Percentiles rank a stretch among this genome's conserved stretches.
These are phyloP conservation scores for Cercophora samala DNA, from an alignment of 495 filamentous ascomycete species.

Conservation along the genomic window DNA sequence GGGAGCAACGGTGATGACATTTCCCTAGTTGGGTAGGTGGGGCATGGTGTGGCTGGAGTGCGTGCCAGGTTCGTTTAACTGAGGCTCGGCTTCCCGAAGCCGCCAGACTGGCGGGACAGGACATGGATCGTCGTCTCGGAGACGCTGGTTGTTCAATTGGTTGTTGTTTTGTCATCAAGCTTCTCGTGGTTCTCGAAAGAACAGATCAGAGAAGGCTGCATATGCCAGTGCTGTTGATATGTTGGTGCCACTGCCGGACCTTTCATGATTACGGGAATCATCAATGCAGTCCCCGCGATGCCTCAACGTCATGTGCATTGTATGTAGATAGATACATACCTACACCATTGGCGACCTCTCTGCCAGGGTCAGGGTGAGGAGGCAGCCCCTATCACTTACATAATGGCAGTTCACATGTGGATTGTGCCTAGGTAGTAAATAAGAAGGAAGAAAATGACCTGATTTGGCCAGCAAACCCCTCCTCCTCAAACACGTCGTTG, in stretches of 20 bases:
- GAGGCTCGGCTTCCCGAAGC: slow-evolving; percentile 23
- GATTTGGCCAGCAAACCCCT: background rate
- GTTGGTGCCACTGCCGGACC: background rate
- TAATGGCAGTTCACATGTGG: background rate
- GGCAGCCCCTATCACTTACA: slow-evolving; percentile 5
- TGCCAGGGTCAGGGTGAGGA: background rate
- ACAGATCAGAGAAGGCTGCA: background rate
- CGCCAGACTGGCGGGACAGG: slow-evolving; percentile 15
- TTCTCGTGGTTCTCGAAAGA: background rate
- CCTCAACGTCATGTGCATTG: background rate
- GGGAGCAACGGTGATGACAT: slow-evolving; percentile 6
- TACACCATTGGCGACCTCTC: background rate
- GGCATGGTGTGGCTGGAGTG: background rate
- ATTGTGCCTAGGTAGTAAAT: no score
- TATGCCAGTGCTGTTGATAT: background rate
- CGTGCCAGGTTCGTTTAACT: slow-evolving; percentile 18
- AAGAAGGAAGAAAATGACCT: background rate
- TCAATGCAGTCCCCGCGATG: background rate
- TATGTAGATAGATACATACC: no score
- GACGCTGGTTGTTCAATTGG: background rate
- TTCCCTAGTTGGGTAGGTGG: slow-evolving; percentile 10
- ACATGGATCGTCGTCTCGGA: slow-evolving; percentile 7
- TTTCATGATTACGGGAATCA: background rate
- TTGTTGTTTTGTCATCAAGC: background rate
- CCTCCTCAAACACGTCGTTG: slow-evolving; percentile 7